Percentiles rank a stretch among this genome's conserved stretches.
These are phyloP conservation scores for Oryza glaberrima DNA, from an alignment of 176 grass and related monocot species.

Conservation along the genomic window DNA sequence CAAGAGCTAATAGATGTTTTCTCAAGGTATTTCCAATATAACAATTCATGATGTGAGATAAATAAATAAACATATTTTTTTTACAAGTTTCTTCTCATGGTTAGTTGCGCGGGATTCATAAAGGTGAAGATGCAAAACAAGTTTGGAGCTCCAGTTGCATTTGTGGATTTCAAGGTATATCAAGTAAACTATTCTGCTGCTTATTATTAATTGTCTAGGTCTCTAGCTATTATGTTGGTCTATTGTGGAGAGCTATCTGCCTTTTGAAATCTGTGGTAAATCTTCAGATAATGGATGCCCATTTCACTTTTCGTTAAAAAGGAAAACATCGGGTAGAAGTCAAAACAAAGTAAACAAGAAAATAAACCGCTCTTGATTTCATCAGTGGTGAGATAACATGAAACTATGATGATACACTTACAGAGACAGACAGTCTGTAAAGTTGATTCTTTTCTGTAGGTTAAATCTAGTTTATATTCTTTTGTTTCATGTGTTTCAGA, in stretches of 20 bases:
- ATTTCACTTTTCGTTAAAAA: neutral
- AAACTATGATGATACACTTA: neutral
- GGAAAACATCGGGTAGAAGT: neutral
- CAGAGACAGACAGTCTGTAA: neutral
- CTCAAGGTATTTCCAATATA: slow-evolving; percentile 61
- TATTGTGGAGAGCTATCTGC: neutral
- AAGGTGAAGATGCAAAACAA: slow-evolving; percentile 96
- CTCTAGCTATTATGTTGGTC: neutral
- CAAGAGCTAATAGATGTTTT: slow-evolving; percentile 83
- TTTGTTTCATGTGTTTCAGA: neutral
- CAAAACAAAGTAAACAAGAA: neutral
- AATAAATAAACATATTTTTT: neutral
- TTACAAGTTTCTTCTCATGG: slow-evolving; percentile 33
- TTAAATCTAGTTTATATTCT: neutral
- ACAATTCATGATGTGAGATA: neutral
- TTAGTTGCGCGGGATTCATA: slow-evolving; percentile 80
- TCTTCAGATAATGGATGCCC: neutral
- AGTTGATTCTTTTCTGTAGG: neutral
- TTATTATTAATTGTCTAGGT: neutral
- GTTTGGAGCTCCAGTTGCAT: slow-evolving; percentile 79
- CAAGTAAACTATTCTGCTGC: neutral
- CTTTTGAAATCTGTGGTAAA: neutral
- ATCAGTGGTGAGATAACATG: slow-evolving; percentile 17
- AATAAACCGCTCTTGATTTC: neutral
- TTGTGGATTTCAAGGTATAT: slow-evolving; percentile 93